These are phyloP conservation scores for Glomus cerebriforme DNA, from an alignment of 192 early-diverging fungal species.

Conservation along the genomic window DNA sequence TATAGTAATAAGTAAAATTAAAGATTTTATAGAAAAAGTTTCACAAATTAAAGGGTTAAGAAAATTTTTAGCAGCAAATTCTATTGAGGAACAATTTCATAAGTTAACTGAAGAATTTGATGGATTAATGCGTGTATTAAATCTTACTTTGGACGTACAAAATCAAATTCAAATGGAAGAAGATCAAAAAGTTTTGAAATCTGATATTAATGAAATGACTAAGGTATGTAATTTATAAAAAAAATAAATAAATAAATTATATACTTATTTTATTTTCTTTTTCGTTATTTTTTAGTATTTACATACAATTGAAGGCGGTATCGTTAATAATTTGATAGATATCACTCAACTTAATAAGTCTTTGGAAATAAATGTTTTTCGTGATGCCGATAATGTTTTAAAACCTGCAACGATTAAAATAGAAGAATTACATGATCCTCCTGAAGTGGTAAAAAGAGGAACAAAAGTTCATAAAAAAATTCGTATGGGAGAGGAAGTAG, in stretches of 20 bases:
- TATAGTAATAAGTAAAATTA: slow-evolving; percentile 13
- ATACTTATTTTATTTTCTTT: neutral
- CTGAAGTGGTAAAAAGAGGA: neutral
- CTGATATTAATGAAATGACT: slow-evolving; percentile 18
- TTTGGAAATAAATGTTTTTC: slow-evolving; percentile 15
- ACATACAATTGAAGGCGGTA: slow-evolving; percentile 15
- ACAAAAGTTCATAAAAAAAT: slow-evolving; percentile 9
- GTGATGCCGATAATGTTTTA: neutral
- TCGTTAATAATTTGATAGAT: neutral
- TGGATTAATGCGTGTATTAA: slow-evolving; percentile 17
- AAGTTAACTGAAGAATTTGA: slow-evolving; percentile 27
- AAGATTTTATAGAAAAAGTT: slow-evolving; percentile 21
- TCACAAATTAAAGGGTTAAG: slow-evolving; percentile 29
- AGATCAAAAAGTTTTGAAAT: neutral
- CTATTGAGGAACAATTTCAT: slow-evolving; percentile 19
- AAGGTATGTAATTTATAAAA: neutral
- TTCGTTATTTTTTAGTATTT: neutral
- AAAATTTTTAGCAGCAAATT: slow-evolving; percentile 20
- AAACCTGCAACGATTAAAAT: neutral
- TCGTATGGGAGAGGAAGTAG: slow-evolving; percentile 3
- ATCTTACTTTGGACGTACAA: slow-evolving; percentile 19
- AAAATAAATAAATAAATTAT: no score
- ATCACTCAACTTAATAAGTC: slow-evolving; percentile 15
- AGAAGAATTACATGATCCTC: neutral
- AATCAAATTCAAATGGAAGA: slow-evolving; percentile 21